These are phyloP conservation scores for Metroxylon sagu DNA, from an alignment of 176 grass and related monocot genomes.

Conservation along the genomic window DNA sequence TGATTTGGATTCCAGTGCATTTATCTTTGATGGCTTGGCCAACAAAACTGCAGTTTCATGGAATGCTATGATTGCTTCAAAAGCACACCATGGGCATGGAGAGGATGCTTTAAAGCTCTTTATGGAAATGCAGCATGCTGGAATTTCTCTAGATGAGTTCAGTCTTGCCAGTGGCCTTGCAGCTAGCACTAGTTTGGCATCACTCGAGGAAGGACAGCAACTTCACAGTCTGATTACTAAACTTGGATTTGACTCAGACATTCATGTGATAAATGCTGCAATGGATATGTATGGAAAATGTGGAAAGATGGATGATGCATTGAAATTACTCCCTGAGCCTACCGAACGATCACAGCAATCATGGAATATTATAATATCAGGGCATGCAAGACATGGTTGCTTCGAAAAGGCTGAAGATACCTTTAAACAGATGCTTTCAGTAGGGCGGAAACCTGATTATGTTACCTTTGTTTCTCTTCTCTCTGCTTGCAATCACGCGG, in stretches of 20 bases:
- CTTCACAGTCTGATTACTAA: slow-evolving; percentile 64
- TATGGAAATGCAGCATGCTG: slow-evolving; percentile 41
- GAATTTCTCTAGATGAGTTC: slow-evolving; percentile 54
- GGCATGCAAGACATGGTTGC: slow-evolving; percentile 60
- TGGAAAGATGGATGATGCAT: slow-evolving; percentile 69
- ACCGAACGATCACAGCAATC: slow-evolving; percentile 41
- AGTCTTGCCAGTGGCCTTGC: slow-evolving; percentile 62
- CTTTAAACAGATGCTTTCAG: slow-evolving; percentile 58
- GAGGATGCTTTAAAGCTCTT: slow-evolving; percentile 75
- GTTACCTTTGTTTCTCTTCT: slow-evolving; percentile 75
- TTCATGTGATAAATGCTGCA: slow-evolving; percentile 59
- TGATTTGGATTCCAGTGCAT: slow-evolving; percentile 56
- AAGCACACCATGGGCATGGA: slow-evolving; percentile 55
- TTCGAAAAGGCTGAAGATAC: slow-evolving; percentile 65
- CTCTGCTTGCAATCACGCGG: slow-evolving; percentile 76
- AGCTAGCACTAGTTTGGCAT: slow-evolving; percentile 60
- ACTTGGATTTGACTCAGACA: slow-evolving; percentile 45
- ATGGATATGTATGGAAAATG: slow-evolving; percentile 96
- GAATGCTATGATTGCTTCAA: slow-evolving; percentile 70
- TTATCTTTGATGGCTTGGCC: slow-evolving; percentile 41
- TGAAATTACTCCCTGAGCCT: slow-evolving; percentile 53
- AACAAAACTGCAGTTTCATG: slow-evolving; percentile 54
- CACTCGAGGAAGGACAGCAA: slow-evolving; percentile 88
- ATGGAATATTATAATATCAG: slow-evolving; percentile 88
- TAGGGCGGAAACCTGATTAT: slow-evolving; percentile 52